These are phyloP conservation scores for Pochonia chlamydosporia DNA, from an alignment of 2,329 filamentous ascomycete species.

Conservation along the genomic window DNA sequence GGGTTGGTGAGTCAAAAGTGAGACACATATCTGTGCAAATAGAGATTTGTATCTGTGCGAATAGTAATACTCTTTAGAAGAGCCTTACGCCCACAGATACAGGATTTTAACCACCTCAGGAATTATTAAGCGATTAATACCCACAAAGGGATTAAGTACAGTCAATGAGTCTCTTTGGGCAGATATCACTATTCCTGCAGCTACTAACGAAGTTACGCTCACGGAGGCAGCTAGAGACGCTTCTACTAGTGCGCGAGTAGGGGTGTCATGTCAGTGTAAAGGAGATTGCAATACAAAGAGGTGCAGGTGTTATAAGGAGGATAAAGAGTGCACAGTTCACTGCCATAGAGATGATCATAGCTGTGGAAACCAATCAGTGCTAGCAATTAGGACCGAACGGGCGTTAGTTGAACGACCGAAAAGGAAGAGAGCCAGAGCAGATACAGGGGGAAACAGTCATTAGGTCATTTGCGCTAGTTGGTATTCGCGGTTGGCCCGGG, in stretches of 20 bases:
- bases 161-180: conserved; percentile 4
- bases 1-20: too few relatives aligned
- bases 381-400: conserved; percentile 1
- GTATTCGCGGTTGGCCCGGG: too few relatives aligned
- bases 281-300: conserved; percentile 5
- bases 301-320: too few relatives aligned
- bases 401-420: background rate
- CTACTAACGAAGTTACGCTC: conserved; percentile 6
- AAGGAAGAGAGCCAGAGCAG: too few relatives aligned
- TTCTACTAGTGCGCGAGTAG: conserved; percentile 4
- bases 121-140: too few relatives aligned
- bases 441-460: too few relatives aligned
- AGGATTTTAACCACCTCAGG: too few relatives aligned
- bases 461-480: too few relatives aligned
- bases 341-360: conserved; percentile 6
- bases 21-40: too few relatives aligned
- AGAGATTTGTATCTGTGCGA: too few relatives aligned
- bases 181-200: conserved; percentile 3
- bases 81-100: too few relatives aligned
- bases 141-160: conserved; percentile 3
- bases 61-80: too few relatives aligned
- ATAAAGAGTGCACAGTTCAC: conserved; percentile 4
- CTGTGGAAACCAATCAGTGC: conserved; percentile 4
- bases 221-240: conserved; percentile 1
- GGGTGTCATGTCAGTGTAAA: conserved; percentile 5